Percentiles rank a stretch among this genome's conserved stretches.
Evolutionary conservation across 345 rosid species (phyloP).

Genomic region (Psidium guajava): DNA sequence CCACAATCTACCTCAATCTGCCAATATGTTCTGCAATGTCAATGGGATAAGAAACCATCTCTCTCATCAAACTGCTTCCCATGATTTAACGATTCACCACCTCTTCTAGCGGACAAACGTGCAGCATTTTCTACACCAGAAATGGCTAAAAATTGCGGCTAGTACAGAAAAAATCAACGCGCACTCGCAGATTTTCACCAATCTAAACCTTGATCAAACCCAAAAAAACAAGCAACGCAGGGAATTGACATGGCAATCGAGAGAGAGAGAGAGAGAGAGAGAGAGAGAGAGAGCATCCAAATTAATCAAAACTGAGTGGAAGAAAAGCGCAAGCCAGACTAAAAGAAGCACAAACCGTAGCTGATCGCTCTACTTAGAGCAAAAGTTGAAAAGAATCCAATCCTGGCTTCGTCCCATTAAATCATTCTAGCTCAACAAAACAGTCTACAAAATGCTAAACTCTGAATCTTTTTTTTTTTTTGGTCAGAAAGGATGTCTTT

Average conservation of each 20-base stretch:
- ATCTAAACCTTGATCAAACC: background rate
- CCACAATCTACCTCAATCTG: background rate
- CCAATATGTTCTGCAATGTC: background rate
- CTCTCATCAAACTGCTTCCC: background rate
- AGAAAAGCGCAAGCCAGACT: background rate
- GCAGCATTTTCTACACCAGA: background rate
- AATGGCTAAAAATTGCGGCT: background rate
- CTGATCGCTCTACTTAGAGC: background rate
- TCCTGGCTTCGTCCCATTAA: background rate
- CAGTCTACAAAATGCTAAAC: background rate
- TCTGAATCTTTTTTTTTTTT: background rate
- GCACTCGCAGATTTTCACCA: background rate
- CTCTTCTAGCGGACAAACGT: background rate
- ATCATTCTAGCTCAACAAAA: background rate
- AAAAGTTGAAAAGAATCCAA: background rate
- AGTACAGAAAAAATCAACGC: background rate
- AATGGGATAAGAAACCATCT: background rate
- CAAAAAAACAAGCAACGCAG: background rate
- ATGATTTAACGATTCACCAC: background rate
- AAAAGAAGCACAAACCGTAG: background rate
- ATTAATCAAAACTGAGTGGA: background rate
- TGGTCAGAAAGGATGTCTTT: too few relatives aligned
- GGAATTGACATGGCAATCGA: background rate
- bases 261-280: too few relatives aligned
- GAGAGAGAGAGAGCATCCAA: background rate